phyloP scores from a whole-genome alignment of 148 eudicot genomes.

The Hydrangea macrophylla region DNA sequence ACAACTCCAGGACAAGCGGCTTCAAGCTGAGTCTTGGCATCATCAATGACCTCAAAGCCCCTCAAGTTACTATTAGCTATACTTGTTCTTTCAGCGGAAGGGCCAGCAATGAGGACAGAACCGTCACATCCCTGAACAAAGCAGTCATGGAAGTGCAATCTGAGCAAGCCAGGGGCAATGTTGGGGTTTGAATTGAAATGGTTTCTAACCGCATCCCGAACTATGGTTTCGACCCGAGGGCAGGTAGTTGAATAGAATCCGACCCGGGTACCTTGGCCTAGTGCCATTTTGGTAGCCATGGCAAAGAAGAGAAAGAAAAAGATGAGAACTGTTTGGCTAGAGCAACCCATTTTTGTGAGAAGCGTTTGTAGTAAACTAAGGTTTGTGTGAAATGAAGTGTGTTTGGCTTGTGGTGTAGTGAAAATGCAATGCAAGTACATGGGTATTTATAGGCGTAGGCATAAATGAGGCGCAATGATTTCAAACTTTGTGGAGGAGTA shows the following conservation, averaged over 20 bases:
- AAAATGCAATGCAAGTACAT: too few species aligned
- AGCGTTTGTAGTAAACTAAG: too few species aligned
- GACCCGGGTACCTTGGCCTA: conserved; percentile 9
- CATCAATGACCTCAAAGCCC: conserved; percentile 22
- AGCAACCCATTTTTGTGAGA: too few species aligned
- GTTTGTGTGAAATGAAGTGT: too few species aligned
- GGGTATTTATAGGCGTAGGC: too few species aligned
- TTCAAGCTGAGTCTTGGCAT: conserved; percentile 11
- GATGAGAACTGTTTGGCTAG: too few species aligned
- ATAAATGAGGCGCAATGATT: too few species aligned
- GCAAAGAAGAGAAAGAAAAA: neutral
- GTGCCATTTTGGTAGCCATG: neutral
- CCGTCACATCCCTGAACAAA: conserved; percentile 23
- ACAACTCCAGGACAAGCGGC: conserved; percentile 22
- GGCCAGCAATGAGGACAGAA: conserved; percentile 15
- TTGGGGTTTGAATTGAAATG: neutral
- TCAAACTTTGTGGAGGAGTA: too few species aligned
- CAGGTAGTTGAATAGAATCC: conserved; percentile 6
- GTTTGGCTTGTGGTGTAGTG: too few species aligned
- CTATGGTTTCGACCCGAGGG: conserved; percentile 6
- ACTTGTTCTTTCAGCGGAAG: conserved; percentile 10
- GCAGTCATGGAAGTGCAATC: conserved; percentile 21
- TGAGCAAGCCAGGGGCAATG: conserved; percentile 9
- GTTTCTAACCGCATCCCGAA: neutral
- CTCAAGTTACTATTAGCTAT: conserved; percentile 10